Percentiles rank a stretch among this genome's conserved stretches.
phyloP scores from a whole-genome alignment of 306 rosid species.

The Comarum palustre region DNA sequence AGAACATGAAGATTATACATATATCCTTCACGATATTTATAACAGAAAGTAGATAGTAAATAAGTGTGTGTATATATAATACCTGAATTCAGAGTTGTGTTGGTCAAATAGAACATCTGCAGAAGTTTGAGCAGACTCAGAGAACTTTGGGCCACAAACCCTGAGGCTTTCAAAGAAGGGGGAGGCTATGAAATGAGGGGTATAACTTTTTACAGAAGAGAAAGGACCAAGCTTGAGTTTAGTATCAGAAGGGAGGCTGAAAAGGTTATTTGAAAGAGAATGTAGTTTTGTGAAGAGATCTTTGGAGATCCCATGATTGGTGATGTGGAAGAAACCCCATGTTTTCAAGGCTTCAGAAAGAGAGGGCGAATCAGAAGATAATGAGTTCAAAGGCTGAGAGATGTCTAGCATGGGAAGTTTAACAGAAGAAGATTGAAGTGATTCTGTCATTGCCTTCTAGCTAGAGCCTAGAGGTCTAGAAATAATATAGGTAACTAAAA shows the following conservation, averaged over 20 bases:
- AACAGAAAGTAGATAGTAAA: not conserved
- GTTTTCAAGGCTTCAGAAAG: constrained; percentile 71
- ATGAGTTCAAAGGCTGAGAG: constrained; percentile 52
- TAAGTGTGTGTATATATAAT: not conserved
- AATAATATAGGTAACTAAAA: constrained; percentile 27
- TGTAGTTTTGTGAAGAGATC: constrained; percentile 57
- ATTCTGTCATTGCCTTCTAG: constrained; percentile 36
- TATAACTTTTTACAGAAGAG: constrained; percentile 67
- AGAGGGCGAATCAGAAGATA: constrained; percentile 48
- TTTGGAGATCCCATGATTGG: constrained; percentile 84
- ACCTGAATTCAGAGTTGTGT: constrained; percentile 66
- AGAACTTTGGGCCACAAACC: constrained; percentile 74
- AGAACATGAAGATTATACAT: not conserved
- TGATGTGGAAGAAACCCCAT: constrained; percentile 91
- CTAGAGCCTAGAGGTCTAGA: constrained; percentile 20
- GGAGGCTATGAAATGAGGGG: constrained; percentile 94
- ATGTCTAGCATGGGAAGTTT: constrained; percentile 82
- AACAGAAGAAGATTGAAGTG: constrained; percentile 33
- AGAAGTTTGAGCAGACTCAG: constrained; percentile 71
- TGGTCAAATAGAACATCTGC: constrained; percentile 51
- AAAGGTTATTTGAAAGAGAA: constrained; percentile 49
- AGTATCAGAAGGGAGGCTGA: constrained; percentile 68
- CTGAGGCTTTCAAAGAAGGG: constrained; percentile 94
- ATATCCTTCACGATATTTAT: not conserved
- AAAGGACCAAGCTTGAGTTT: constrained; percentile 89